Base-by-base conservation (phyloP, 1,139 yeast genomes). In the Suzukiozyma palmioleophila region DNA sequence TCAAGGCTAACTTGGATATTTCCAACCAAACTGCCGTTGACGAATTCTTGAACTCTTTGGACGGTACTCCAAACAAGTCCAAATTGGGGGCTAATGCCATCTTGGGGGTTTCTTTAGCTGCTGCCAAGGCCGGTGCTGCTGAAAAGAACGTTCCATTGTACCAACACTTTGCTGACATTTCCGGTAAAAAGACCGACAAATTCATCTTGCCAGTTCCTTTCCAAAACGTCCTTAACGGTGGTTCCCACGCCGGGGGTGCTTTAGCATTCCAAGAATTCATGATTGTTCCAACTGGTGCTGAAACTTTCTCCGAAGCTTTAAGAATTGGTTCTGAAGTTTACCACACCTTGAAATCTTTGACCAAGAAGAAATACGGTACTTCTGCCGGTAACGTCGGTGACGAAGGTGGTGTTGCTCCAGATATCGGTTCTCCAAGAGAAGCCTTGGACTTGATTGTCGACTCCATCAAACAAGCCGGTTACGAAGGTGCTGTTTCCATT, bases 381-480 rank as follows among this genome's bases (percentile, higher is more conserved):
- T 83, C 95, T 49, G 97, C 97, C 60, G 97, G 96, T 74, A 90
- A 90, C 76, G 97, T 90, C 64, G 97, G 97, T 81, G 97, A 90
- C 73, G 97, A 90, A 79, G 97, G 97, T 82, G 97, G 97, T 79
- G 96, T 90, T 77, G 97, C 97, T 59, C 97, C 97, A 69, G 86
- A 87, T 72, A 81, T 90, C 57, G 77, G 83, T 52, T 79, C 95
- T 56, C 89, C 97, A 63, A 86, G 80, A 69, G 97, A 90, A 78
- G 97, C 97, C 55, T 77, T 90, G 57, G 96, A 89, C 74, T 83
- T 90, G 68, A 87, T 90, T 66, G 77, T 80, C 57, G 82, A 72
- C 51, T 87, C 97, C 62, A 89, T 90, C 67, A 85, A 81, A 64
- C 68, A 73, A 55, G 96, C 97, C 53, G 97, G 97, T 62, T 88